Percentiles rank a stretch among this genome's conserved stretches.
Evolutionary conservation across 2,329 filamentous ascomycete species (phyloP).

Genomic region (Coleophoma cylindrospora): DNA sequence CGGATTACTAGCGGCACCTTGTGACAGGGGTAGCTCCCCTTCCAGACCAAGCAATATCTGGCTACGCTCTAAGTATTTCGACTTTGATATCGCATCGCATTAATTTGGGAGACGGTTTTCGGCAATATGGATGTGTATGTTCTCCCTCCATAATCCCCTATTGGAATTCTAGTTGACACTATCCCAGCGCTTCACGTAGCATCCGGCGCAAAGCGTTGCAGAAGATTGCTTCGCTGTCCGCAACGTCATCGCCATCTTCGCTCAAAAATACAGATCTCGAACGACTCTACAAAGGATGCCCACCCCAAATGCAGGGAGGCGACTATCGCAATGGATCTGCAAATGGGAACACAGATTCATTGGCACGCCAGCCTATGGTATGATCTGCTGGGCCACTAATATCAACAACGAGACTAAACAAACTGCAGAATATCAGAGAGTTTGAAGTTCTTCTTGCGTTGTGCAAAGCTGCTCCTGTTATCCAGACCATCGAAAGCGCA

Average conservation of each 20-base stretch:
- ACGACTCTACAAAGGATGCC: conserved; percentile 53
- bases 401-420: neutral
- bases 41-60: too few relatives aligned
- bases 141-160: neutral
- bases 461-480: conserved; percentile 79
- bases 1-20: conserved; percentile 12
- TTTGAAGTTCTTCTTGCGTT: conserved; percentile 87
- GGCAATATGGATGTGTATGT: conserved; percentile 17
- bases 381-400: neutral
- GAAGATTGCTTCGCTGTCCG: conserved; percentile 60
- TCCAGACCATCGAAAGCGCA: conserved; percentile 67
- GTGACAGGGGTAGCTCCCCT: conserved; percentile 21
- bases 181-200: conserved; percentile 36
- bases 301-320: conserved; percentile 32
- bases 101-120: too few relatives aligned
- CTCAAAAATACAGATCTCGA: conserved; percentile 62
- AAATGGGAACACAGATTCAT: conserved; percentile 43
- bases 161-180: conserved; percentile 11
- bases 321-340: conserved; percentile 34
- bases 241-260: conserved; percentile 44
- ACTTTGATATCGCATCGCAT: too few relatives aligned
- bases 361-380: conserved; percentile 59
- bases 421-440: conserved; percentile 71
- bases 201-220: conserved; percentile 59
- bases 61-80: too few relatives aligned